These are phyloP conservation scores for Casuarina equisetifolia DNA, from an alignment of 306 rosid genomes.

Conservation along the genomic window DNA sequence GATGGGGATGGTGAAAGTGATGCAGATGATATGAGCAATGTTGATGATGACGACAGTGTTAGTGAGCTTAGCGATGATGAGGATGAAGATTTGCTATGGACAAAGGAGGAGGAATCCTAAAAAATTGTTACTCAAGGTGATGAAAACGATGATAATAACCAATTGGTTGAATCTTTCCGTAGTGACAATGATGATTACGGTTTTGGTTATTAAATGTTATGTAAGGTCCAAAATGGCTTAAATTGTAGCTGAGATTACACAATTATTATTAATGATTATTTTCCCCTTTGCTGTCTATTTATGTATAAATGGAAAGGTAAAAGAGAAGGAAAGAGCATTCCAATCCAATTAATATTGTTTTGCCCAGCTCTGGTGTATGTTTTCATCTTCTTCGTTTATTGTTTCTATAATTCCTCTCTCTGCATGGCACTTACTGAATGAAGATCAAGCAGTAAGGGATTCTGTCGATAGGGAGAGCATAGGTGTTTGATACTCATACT, in stretches of 20 bases:
- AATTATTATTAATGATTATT: constrained; percentile 41
- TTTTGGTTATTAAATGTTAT: constrained; percentile 56
- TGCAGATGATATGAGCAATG: constrained; percentile 74
- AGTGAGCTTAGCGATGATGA: constrained; percentile 58
- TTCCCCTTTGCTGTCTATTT: constrained; percentile 20
- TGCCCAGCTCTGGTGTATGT: neutral
- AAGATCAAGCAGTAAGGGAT: too few relatives aligned
- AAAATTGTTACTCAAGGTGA: constrained; percentile 65
- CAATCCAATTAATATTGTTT: neutral
- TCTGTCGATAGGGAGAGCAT: too few relatives aligned
- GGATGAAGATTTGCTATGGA: constrained; percentile 60
- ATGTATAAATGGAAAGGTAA: constrained; percentile 1
- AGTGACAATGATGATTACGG: constrained; percentile 70
- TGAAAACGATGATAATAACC: constrained; percentile 77
- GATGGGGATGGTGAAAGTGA: constrained; percentile 77
- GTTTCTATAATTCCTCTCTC: too few relatives aligned
- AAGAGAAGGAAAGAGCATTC: neutral
- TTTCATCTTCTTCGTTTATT: neutral
- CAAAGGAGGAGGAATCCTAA: constrained; percentile 63
- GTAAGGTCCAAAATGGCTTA: neutral
- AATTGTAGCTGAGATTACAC: constrained; percentile 30
- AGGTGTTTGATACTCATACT: too few relatives aligned
- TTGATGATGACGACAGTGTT: constrained; percentile 55
- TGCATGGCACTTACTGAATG: too few relatives aligned
- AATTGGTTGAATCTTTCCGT: constrained; percentile 51